Conservation (phyloP, 192 early-diverging fungal genomes). For the Bifiguratus adelaidae region DNA sequence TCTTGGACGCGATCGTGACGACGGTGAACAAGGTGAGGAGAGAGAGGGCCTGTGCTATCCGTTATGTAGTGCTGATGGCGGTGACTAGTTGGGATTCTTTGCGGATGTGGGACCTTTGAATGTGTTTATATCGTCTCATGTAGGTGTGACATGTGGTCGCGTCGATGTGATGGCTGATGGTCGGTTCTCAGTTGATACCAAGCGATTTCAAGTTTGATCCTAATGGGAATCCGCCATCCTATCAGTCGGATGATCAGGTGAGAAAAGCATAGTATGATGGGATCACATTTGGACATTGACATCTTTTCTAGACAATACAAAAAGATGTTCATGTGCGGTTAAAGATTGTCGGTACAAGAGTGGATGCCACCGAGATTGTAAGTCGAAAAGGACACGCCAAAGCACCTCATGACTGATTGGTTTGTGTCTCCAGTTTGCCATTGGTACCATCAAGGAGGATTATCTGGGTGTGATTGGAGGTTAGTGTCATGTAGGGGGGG, state of each 20-base stretch:
- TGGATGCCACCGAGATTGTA: constrained; percentile 91
- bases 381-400: constrained; percentile 15
- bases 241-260: constrained; percentile 66
- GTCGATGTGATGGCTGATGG: too few relatives aligned
- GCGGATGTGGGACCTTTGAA: constrained; percentile 88
- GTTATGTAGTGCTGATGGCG: background rate
- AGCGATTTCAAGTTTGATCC: constrained; percentile 85
- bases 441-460: constrained; percentile 97
- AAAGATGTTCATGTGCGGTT: constrained; percentile 78
- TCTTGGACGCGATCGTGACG: constrained; percentile 83
- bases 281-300: too few relatives aligned
- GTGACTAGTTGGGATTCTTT: constrained; percentile 79
- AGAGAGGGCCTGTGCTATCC: background rate
- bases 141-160: constrained; percentile 13
- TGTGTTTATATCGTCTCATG: constrained; percentile 80
- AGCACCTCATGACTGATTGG: background rate
- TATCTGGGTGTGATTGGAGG: constrained; percentile 84
- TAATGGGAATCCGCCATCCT: constrained; percentile 75
- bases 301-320: constrained; percentile 65
- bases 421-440: constrained; percentile 57
- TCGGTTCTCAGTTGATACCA: constrained; percentile 81
- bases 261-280: too few relatives aligned
- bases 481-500: too few relatives aligned
- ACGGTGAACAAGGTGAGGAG: constrained; percentile 74
- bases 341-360: constrained; percentile 81